Conservation (phyloP, 352 stramenopile genomes). For the Pythium dissotocum region DNA sequence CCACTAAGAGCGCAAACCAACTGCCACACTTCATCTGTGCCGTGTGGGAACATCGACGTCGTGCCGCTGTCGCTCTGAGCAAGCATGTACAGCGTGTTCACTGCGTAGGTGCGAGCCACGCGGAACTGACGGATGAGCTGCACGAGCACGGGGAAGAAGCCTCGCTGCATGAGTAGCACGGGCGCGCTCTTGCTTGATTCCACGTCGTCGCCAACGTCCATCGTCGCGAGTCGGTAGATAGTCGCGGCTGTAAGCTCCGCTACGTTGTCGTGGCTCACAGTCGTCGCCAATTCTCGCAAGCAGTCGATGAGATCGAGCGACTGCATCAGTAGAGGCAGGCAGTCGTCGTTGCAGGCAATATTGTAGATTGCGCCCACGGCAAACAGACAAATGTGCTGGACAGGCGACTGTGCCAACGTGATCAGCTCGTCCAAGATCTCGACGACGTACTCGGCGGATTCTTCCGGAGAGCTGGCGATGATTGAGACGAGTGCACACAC, state of each 20-base stretch:
- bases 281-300: constrained; percentile 37
- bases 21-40: constrained; percentile 52
- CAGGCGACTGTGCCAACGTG: constrained; percentile 36
- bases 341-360: constrained; percentile 70
- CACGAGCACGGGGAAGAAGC: constrained; percentile 52
- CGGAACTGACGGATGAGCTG: constrained; percentile 48
- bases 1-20: constrained; percentile 44
- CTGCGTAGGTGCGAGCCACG: constrained; percentile 39
- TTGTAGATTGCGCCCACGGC: constrained; percentile 73
- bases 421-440: constrained; percentile 61
- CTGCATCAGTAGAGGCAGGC: constrained; percentile 46
- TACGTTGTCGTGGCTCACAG: constrained; percentile 35
- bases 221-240: constrained; percentile 50
- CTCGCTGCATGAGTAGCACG: constrained; percentile 40
- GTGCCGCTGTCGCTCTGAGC: constrained; percentile 38
- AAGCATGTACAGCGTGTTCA: constrained; percentile 62
- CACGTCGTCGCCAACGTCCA: constrained; percentile 9
- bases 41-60: constrained; percentile 50
- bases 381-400: constrained; percentile 45
- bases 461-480: constrained; percentile 59
- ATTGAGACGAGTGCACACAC: constrained; percentile 70
- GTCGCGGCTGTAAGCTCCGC: constrained; percentile 55
- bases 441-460: constrained; percentile 48
- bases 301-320: constrained; percentile 39
- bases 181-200: not conserved